Evolutionary conservation across 768 basidiomycete species (phyloP).

Genomic region (Serendipita sp.): DNA sequence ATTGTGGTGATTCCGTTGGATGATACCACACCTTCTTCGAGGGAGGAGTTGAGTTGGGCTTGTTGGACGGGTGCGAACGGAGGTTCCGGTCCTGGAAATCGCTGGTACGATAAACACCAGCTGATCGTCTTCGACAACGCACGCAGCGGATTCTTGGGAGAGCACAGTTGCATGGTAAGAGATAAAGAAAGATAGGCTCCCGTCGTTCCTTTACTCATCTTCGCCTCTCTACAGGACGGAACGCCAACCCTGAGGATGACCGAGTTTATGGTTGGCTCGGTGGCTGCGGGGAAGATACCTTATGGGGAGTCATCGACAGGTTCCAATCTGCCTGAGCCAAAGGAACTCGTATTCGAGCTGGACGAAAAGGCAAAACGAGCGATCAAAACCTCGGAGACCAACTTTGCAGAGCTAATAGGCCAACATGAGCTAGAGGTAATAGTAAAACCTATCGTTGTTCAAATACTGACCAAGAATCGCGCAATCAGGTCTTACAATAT

Average conservation of each 20-base stretch:
- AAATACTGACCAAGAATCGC: background rate
- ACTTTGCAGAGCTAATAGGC: slow-evolving; percentile 62
- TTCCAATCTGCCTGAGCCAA: slow-evolving; percentile 34
- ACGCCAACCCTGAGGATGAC: slow-evolving; percentile 91
- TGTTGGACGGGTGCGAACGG: slow-evolving; percentile 65
- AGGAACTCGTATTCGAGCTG: slow-evolving; percentile 57
- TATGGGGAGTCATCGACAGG: slow-evolving; percentile 37
- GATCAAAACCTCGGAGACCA: slow-evolving; percentile 41
- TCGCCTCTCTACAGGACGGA: slow-evolving; percentile 39
- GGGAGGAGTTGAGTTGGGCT: slow-evolving; percentile 66
- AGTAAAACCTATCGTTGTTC: slow-evolving; percentile 10
- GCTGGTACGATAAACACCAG: slow-evolving; percentile 97
- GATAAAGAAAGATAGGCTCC: background rate
- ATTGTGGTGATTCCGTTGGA: slow-evolving; percentile 79
- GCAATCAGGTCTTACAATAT: slow-evolving; percentile 54
- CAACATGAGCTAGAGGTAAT: slow-evolving; percentile 66
- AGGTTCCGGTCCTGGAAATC: slow-evolving; percentile 42
- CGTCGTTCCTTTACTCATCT: slow-evolving; percentile 14
- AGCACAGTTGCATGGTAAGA: slow-evolving; percentile 44
- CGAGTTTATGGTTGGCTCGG: slow-evolving; percentile 73
- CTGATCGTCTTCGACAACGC: slow-evolving; percentile 90
- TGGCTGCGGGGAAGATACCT: slow-evolving; percentile 59
- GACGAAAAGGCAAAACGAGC: slow-evolving; percentile 36
- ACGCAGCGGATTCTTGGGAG: slow-evolving; percentile 74
- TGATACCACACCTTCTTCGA: slow-evolving; percentile 60